These are phyloP conservation scores for Yamadazyma olivae DNA, from an alignment of 805 yeast species.

Conservation along the genomic window DNA sequence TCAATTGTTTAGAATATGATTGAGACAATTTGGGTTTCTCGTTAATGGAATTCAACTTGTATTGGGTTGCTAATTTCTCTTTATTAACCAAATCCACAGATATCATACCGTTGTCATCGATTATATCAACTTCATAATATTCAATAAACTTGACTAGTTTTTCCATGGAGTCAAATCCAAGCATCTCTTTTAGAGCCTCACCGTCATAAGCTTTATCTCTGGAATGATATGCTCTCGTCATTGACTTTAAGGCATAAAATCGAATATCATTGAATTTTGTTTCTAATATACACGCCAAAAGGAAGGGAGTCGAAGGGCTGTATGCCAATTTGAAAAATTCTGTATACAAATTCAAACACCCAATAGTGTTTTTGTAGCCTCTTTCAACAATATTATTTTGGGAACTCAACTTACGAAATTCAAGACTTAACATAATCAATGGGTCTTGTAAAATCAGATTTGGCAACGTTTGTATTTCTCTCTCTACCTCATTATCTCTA, in stretches of 20 bases:
- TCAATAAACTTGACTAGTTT: slow-evolving; percentile 56
- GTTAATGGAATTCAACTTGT: slow-evolving; percentile 34
- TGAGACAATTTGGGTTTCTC: slow-evolving; percentile 39
- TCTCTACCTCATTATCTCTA: slow-evolving; percentile 80
- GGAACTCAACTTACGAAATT: slow-evolving; percentile 62
- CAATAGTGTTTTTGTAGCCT: slow-evolving; percentile 48
- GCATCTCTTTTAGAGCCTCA: slow-evolving; percentile 40
- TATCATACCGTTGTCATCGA: slow-evolving; percentile 25
- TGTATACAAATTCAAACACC: slow-evolving; percentile 57
- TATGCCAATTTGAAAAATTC: slow-evolving; percentile 60
- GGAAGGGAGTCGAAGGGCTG: slow-evolving; percentile 51
- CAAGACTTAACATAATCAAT: slow-evolving; percentile 66
- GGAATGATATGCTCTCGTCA: slow-evolving; percentile 65
- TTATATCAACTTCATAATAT: slow-evolving; percentile 56
- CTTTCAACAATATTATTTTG: slow-evolving; percentile 59
- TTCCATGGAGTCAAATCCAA: slow-evolving; percentile 66
- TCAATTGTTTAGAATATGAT: slow-evolving; percentile 30
- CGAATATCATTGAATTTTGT: slow-evolving; percentile 77
- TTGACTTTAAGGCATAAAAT: slow-evolving; percentile 64
- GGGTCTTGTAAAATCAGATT: slow-evolving; percentile 47
- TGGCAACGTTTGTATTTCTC: slow-evolving; percentile 71
- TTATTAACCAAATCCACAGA: slow-evolving; percentile 40
- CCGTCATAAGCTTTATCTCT: slow-evolving; percentile 66
- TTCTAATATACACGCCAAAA: slow-evolving; percentile 74
- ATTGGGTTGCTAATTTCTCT: slow-evolving; percentile 37